Base-by-base conservation (phyloP, 2,329 filamentous ascomycete species). In the Emmonsiellopsis sp. region DNA sequence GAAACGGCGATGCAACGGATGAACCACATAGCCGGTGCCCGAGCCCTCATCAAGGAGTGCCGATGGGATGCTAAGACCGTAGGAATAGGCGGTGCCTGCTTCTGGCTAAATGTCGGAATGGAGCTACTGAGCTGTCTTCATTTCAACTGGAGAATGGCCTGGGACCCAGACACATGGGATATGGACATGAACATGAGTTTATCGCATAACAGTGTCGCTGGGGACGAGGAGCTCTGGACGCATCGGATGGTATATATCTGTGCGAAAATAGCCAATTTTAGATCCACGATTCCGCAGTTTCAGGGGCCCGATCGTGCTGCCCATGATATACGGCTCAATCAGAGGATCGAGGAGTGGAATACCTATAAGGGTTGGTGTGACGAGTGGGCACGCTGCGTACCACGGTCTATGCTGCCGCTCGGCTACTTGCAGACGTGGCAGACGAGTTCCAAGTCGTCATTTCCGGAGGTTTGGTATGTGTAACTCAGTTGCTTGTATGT, bases 31-130 rank as follows among this genome's bases (percentile, higher is more conserved):
- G 85, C 87, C 0, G 89, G 89, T 5, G 89, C 89, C 8, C 80
- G 89, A 51, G 89, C 89, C 1, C 75, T 95, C 49, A 91, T 96
- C 62, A 88, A 89, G 57, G 89, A 95, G 65, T 95, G 90, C 63
- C 83, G 84, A 4, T 96, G 92, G 92, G 86, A 89, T 62, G 89
- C 89, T 0, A 82, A 78, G 57, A 87, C 87, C 37, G 80, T 78
- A 1, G 90, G 91, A 0, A 82, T 95, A 16, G 91, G 89, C 0
- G 82, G 84, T 0, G 89, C 91, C 1, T 96, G 91, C 68, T 96
- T 96, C 71, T 96, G 92, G 91, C 76, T 96, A 38, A 95, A 94
- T 62, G 84, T 95, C 13, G 86, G 86, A 13, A 86, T 95, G 79
- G 92, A 97, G 67, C 76, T 96, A n/a, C 76, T 96, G 31, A 89